Conservation (phyloP, 768 basidiomycete species). For the Pisolithus microcarpus region DNA sequence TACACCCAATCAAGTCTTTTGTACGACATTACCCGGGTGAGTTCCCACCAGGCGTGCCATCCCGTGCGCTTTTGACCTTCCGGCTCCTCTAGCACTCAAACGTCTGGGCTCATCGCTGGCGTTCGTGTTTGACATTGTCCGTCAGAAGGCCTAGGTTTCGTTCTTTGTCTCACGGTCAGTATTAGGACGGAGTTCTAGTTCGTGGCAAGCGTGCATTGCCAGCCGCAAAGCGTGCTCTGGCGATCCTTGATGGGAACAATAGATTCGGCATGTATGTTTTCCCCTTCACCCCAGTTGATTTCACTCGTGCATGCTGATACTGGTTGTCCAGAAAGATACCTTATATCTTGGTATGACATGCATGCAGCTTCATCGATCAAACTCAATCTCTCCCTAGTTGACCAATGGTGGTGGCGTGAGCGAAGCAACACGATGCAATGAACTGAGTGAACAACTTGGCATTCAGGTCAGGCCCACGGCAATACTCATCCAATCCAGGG, state of each 20-base stretch:
- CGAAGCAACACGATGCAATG: constrained; percentile 56
- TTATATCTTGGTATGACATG: constrained; percentile 56
- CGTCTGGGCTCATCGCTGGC: constrained; percentile 33
- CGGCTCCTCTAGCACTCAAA: constrained; percentile 21
- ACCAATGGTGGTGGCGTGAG: constrained; percentile 82
- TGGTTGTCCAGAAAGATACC: constrained; percentile 58
- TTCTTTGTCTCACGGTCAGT: constrained; percentile 5
- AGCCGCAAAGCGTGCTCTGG: constrained; percentile 67
- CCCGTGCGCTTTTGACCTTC: constrained; percentile 17
- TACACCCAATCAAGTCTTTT: constrained; percentile 22
- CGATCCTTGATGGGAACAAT: constrained; percentile 75
- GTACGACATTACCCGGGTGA: constrained; percentile 28
- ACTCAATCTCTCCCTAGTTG: constrained; percentile 43
- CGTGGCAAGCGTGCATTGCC: constrained; percentile 71
- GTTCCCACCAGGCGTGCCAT: constrained; percentile 27
- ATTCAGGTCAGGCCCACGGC: constrained; percentile 38
- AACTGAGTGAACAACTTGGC: constrained; percentile 57
- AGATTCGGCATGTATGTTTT: constrained; percentile 50
- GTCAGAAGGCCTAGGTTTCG: constrained; percentile 21
- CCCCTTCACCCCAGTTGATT: constrained; percentile 10
- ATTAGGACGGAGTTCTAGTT: constrained; percentile 86
- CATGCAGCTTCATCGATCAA: constrained; percentile 22
- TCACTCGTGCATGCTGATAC: constrained; percentile 9
- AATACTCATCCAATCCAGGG: constrained; percentile 9
- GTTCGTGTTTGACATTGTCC: constrained; percentile 76